Conservation (phyloP, 2,329 filamentous ascomycete genomes). For the Cylindrodendrum hubeiense region DNA sequence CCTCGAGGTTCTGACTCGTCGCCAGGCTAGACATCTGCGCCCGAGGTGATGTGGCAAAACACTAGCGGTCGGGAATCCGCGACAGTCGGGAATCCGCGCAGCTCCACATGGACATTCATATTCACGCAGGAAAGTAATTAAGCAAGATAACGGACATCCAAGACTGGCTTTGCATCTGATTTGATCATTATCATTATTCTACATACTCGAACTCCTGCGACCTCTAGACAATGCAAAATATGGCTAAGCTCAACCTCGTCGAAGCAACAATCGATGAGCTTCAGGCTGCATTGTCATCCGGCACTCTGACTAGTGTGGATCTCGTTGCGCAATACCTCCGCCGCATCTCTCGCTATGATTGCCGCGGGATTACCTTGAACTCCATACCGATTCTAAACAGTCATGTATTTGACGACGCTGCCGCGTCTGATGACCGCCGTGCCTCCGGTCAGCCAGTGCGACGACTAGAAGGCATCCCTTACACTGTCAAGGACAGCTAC, state of each 20-base stretch:
- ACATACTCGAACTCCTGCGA: background rate
- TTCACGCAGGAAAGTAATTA: background rate
- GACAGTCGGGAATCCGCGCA: background rate
- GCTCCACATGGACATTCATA: background rate
- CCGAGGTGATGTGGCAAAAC: too few relatives aligned
- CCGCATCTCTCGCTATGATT: conserved; percentile 44
- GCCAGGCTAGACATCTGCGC: too few relatives aligned
- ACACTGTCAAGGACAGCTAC: conserved; percentile 69
- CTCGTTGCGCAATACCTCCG: conserved; percentile 43
- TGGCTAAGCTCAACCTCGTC: conserved; percentile 26
- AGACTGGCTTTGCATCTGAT: background rate
- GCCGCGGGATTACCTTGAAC: conserved; percentile 40
- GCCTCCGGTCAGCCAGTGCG: conserved; percentile 33
- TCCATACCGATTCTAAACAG: conserved; percentile 45
- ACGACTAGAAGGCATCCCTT: conserved; percentile 66
- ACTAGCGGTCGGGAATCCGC: background rate
- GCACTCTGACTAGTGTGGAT: conserved; percentile 42
- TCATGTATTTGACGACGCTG: conserved; percentile 43
- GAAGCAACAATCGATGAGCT: conserved; percentile 42
- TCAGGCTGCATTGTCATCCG: conserved; percentile 27
- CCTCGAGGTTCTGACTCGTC: too few relatives aligned
- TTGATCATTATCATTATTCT: background rate
- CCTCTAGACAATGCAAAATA: background rate
- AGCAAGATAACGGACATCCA: background rate
- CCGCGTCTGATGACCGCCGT: conserved; percentile 44